These are phyloP conservation scores for Bocquillonia castaneifolia DNA, from an alignment of 441 rosid species.

Conservation along the genomic window DNA sequence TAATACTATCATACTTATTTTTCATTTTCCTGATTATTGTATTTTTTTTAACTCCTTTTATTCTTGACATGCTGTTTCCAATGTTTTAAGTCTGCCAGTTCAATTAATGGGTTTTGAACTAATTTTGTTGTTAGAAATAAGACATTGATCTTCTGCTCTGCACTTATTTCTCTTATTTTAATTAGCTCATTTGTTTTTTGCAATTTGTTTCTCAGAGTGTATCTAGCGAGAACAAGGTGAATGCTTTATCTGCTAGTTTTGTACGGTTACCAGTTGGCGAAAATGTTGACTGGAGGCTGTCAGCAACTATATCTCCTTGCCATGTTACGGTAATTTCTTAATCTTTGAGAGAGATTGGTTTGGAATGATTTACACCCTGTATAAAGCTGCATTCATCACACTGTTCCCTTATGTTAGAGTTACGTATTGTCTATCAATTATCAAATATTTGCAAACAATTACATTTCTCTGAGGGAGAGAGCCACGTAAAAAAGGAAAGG, in stretches of 20 bases:
- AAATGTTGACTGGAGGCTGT: constrained; percentile 91
- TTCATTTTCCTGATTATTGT: not conserved
- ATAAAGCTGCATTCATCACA: constrained; percentile 3
- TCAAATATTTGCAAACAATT: not conserved
- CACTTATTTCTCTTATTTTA: not conserved
- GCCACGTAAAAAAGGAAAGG: not conserved
- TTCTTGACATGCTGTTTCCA: not conserved
- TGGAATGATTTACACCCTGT: not conserved
- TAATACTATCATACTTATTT: not conserved
- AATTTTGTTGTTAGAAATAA: not conserved
- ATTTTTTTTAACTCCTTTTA: not conserved
- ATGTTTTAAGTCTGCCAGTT: not conserved
- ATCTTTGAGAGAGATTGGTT: constrained; percentile 12
- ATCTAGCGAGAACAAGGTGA: constrained; percentile 79
- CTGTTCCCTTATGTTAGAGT: not conserved
- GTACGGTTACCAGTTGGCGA: constrained; percentile 80
- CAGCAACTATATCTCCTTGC: constrained; percentile 95
- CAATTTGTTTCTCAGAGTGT: constrained; percentile 67
- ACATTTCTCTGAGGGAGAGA: not conserved
- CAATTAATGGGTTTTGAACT: not conserved
- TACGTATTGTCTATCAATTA: not conserved
- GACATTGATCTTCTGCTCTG: not conserved
- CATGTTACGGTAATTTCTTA: constrained; percentile 80
- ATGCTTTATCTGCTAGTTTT: constrained; percentile 89
- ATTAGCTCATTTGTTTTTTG: constrained; percentile 13